phyloP scores from a whole-genome alignment of 345 rosid species.

The Lepidium didymum region DNA sequence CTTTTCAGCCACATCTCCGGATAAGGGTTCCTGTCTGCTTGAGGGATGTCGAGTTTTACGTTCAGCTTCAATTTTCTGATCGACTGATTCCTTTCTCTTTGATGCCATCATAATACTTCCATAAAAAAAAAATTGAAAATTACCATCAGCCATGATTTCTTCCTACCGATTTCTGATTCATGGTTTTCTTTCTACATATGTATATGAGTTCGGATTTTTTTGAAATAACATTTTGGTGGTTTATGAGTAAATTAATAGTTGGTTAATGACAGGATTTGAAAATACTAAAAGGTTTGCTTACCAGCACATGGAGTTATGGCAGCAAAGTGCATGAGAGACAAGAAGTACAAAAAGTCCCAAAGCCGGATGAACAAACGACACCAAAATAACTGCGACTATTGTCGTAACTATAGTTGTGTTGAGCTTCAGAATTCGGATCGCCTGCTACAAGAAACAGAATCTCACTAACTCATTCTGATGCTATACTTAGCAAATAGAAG shows the following conservation, averaged over 20 bases:
- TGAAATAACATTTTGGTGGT: neutral
- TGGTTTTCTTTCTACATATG: neutral
- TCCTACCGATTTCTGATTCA: conserved; percentile 1
- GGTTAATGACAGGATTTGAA: neutral
- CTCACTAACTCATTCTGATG: neutral
- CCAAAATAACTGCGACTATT: conserved; percentile 51
- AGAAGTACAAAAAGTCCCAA: conserved; percentile 71
- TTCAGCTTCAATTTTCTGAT: conserved; percentile 33
- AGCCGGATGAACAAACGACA: conserved; percentile 78
- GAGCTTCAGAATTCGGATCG: conserved; percentile 53
- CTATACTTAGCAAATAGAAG: neutral
- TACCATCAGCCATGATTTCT: conserved; percentile 26
- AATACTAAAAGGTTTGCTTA: conserved; percentile 16
- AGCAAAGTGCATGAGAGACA: conserved; percentile 55
- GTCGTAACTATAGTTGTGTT: conserved; percentile 50
- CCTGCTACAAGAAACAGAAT: conserved; percentile 45
- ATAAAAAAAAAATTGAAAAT: conserved; percentile 16
- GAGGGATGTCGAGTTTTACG: conserved; percentile 33
- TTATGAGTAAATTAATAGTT: neutral
- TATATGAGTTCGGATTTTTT: neutral
- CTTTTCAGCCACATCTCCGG: conserved; percentile 36
- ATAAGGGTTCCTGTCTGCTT: conserved; percentile 29
- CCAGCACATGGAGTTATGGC: conserved; percentile 84
- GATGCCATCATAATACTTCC: conserved; percentile 68
- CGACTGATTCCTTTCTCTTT: conserved; percentile 42